A percentile compares a stretch with the other conserved stretches of the same genome.
Conservation (phyloP, 345 rosid species). For the Garcia nutans region DNA sequence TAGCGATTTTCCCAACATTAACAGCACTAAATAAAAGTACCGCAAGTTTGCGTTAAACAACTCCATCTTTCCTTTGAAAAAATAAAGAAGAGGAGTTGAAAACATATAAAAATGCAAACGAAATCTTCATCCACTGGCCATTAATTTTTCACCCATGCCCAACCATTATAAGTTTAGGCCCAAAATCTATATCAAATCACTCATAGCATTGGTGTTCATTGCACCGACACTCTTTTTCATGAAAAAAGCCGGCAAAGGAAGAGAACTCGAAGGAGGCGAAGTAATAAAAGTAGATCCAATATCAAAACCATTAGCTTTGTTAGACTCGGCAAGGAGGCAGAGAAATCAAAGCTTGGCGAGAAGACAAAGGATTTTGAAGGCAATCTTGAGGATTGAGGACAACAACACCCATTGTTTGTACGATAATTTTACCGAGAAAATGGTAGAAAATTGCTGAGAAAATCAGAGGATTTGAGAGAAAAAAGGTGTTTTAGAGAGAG, state of each 20-base stretch:
- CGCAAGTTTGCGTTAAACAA: no score
- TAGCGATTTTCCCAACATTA: no score
- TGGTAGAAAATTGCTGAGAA: no score
- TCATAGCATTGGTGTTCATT: conserved; percentile 43
- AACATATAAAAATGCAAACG: no score
- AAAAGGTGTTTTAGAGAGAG: no score
- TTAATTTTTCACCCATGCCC: background rate
- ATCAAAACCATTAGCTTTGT: conserved; percentile 38
- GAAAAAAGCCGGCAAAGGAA: conserved; percentile 77
- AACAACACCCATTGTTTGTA: conserved; percentile 65
- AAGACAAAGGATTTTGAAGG: conserved; percentile 31
- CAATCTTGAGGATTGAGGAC: conserved; percentile 56
- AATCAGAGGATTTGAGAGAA: no score
- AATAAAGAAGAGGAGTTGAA: no score
- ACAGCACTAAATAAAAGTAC: no score
- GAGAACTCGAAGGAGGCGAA: conserved; percentile 91
- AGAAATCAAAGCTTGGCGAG: conserved; percentile 18
- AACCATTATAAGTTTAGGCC: conserved; percentile 39
- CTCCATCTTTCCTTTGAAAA: conserved; percentile 74
- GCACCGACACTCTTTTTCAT: conserved; percentile 34
- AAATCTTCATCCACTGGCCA: background rate
- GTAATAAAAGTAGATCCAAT: conserved; percentile 70
- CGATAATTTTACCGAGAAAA: no score
- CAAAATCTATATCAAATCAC: conserved; percentile 48
- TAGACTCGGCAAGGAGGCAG: conserved; percentile 31